phyloP scores from a whole-genome alignment of 2,329 filamentous ascomycete genomes.

The Stachybotrys echinatus region DNA sequence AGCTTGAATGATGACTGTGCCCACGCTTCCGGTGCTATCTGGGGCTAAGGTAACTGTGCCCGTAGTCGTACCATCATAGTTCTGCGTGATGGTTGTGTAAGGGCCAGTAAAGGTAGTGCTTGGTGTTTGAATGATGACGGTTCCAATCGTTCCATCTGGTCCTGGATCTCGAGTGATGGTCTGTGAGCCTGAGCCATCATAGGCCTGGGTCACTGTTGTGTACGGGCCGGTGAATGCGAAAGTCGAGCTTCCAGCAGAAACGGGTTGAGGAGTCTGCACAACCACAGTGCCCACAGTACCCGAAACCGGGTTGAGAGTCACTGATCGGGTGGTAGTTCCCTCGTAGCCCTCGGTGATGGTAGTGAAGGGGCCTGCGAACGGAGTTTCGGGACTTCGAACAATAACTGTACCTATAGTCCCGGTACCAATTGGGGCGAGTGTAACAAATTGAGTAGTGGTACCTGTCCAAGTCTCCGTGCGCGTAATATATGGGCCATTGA shows the following conservation, averaged over 20 bases:
- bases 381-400: neutral
- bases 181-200: neutral
- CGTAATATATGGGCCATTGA: neutral
- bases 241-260: neutral
- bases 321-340: neutral
- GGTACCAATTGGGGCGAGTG: neutral
- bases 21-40: neutral
- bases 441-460: neutral
- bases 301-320: neutral
- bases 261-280: neutral
- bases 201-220: neutral
- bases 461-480: neutral
- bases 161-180: neutral
- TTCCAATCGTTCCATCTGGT: neutral
- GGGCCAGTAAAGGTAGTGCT: neutral
- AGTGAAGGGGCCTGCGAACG: constrained; percentile 4
- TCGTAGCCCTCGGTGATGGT: constrained; percentile 1
- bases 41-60: neutral
- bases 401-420: neutral
- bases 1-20: neutral
- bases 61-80: neutral
- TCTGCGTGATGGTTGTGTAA: neutral
- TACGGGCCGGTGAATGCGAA: neutral
- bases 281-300: neutral
- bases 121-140: neutral